Base-by-base conservation (phyloP, 345 rosid genomes). In the Acer negundo region DNA sequence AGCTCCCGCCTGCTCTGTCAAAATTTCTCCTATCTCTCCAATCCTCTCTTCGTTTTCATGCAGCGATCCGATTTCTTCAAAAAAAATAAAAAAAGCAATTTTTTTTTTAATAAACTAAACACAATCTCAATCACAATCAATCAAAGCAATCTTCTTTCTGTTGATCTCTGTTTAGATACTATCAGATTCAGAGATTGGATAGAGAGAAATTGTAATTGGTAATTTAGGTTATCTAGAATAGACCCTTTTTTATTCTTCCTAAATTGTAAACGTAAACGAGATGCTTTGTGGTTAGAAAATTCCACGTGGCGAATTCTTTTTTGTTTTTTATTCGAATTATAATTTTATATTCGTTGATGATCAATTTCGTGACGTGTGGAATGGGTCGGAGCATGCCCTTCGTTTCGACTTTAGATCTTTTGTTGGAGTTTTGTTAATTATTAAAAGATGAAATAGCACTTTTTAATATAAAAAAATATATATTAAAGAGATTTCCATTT, bases 1-100 rank as follows among this genome's bases (percentile, higher is more conserved):
- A 85, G 82, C 78, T 79, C 69, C 80, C 84, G 78, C 42, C 72
- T 53, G 66, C 72, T 38, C 62, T 49, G 62, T 74, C 38, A 28
- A 20, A 47, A 63, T 69, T 56, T 35, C 7, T 65, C 55, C 42
- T 64, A 42, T 46, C 82, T 72, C 75, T 49, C 35, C 51, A 19
- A 12, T 76, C 77, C 78, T 75, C 72, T 77, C 62, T 77, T 77
- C 75, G 65, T 69, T 15, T 55, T 67, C 72, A 75, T 75, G 56
- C 72, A 75, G 72, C 65, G 26, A 38, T 63, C 65, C 78, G 19
- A 74, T 19, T 49, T n/a, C 2, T 19, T 26, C 13, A 7, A n/a
- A 22, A n/a, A 15, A 4, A 12, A 2, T 1, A 1, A 13, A 17
- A 4, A 40, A 70, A 17, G 9, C 62, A 71, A 51, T 6, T 62